Evolutionary conservation across 768 basidiomycete genomes (phyloP).

Genomic region (Rubroboletus satanas): DNA sequence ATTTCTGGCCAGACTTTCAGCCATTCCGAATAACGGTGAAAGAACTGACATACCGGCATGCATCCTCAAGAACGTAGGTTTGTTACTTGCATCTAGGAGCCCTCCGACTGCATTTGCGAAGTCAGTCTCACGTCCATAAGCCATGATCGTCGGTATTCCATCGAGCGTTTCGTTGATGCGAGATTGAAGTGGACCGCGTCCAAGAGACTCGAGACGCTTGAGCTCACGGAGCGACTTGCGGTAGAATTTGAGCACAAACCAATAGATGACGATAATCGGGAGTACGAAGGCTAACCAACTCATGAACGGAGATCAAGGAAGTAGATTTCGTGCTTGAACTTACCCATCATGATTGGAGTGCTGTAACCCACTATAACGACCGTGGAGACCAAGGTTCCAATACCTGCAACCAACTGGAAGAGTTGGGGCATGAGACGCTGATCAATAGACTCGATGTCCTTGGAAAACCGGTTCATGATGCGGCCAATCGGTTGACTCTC

Average conservation of each 20-base stretch:
- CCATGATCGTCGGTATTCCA: constrained; percentile 45
- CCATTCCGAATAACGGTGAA: neutral
- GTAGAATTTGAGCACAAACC: constrained; percentile 43
- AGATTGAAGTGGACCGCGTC: constrained; percentile 47
- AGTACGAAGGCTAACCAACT: constrained; percentile 18
- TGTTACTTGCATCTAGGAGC: constrained; percentile 27
- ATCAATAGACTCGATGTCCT: constrained; percentile 40
- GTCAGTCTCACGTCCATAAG: constrained; percentile 37
- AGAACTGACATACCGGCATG: constrained; percentile 20
- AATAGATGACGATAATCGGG: constrained; percentile 34
- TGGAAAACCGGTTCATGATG: constrained; percentile 46
- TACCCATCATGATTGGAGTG: constrained; percentile 34
- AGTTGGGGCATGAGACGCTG: constrained; percentile 33
- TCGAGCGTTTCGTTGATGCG: constrained; percentile 50
- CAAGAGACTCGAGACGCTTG: constrained; percentile 42
- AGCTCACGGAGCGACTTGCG: constrained; percentile 45
- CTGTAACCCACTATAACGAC: constrained; percentile 23
- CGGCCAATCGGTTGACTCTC: constrained; percentile 39
- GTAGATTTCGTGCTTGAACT: constrained; percentile 25
- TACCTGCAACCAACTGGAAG: constrained; percentile 24
- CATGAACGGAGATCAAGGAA: constrained; percentile 18
- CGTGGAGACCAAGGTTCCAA: constrained; percentile 24
- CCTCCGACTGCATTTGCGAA: constrained; percentile 21
- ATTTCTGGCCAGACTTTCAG: constrained; percentile 21
- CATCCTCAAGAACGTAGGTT: constrained; percentile 25